Evolutionary conservation across 768 basidiomycete genomes (phyloP).

Genomic region (Lactarius akahatsu): DNA sequence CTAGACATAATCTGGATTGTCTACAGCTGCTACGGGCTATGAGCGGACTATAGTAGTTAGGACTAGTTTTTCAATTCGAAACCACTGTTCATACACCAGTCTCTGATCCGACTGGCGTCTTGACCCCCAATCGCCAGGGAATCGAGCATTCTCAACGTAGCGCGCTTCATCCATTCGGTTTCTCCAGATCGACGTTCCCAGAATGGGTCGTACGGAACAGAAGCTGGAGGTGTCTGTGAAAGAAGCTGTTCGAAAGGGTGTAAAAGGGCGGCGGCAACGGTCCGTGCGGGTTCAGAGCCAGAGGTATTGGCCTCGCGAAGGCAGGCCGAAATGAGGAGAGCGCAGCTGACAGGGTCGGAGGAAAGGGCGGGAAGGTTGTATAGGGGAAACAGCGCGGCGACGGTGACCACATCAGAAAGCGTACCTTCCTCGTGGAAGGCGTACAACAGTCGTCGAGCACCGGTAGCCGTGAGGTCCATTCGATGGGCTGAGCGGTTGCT

Average conservation of each 20-base stretch:
- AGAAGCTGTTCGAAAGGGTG: constrained; percentile 42
- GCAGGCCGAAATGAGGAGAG: constrained; percentile 58
- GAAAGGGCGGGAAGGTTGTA: constrained; percentile 55
- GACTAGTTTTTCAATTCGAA: constrained; percentile 6
- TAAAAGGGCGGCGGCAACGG: constrained; percentile 45
- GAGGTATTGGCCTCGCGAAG: constrained; percentile 41
- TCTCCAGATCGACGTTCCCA: constrained; percentile 35
- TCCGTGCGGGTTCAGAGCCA: constrained; percentile 35
- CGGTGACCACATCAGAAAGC: constrained; percentile 48
- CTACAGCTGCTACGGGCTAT: background rate
- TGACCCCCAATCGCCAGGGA: constrained; percentile 4
- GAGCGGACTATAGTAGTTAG: background rate
- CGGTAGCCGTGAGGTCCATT: constrained; percentile 47
- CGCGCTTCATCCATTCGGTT: constrained; percentile 35
- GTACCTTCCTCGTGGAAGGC: constrained; percentile 50
- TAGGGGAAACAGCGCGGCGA: constrained; percentile 52
- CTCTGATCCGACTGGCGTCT: constrained; percentile 11
- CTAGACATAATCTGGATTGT: background rate
- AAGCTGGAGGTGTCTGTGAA: constrained; percentile 25
- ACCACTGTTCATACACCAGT: constrained; percentile 25
- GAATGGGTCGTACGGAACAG: constrained; percentile 15
- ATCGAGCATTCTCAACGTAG: constrained; percentile 10
- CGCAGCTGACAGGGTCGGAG: constrained; percentile 54
- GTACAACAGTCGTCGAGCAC: constrained; percentile 58
- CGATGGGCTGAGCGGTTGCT: constrained; percentile 63